Base-by-base conservation (phyloP, 2,329 filamentous ascomycete species). In the Aureobasidium sp. region DNA sequence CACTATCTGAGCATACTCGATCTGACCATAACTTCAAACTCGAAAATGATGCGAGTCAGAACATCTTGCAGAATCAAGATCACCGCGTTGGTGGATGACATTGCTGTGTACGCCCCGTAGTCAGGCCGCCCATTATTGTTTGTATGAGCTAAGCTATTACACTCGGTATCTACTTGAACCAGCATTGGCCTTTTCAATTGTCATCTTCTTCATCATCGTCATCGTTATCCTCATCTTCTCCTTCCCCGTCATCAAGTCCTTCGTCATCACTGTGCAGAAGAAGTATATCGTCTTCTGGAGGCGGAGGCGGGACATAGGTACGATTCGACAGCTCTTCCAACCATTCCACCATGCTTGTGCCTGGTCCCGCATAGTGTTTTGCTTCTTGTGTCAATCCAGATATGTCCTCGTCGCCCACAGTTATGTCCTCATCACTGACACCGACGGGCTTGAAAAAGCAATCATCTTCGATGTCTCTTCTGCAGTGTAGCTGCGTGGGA, bases 341-440 rank as follows among this genome's bases (percentile, higher is more conserved):
- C 61, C 61, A 62, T 3, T 52, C 53, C 25, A 16, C 42, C 27
- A 62, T 47, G 13, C 10, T 58, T 9, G 61, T 58, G 15, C 61
- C 61, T 44, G 52, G 52, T 15, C 61, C 47, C 11, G 52, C 52
- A n/a, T 45, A 37, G 30, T 62, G 52, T 27, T 47, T 52, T n/a
- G 50, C 42, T n/a, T 48, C 42, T 29, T 29, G 25, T 34, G 7
- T 21, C 15, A 41, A 2, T 9, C 27, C 29, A n/a, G 25, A n/a
- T 32, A 34, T 29, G 6, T 58, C 50, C 9, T 45, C 48, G 3
- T 27, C 39, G 32, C 32, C 41, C 7, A 32, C 36, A 16, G 21
- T 21, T 32, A 34, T 29, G 6, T 58, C 50, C 9, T 45, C 48
- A 2, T 27, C 39, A 41, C 32, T 32, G 10, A 32, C 36, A 16